Percentiles rank a stretch among this genome's conserved stretches.
phyloP scores from a whole-genome alignment of 441 rosid genomes.

The Pelargonium myrrhifolium region DNA sequence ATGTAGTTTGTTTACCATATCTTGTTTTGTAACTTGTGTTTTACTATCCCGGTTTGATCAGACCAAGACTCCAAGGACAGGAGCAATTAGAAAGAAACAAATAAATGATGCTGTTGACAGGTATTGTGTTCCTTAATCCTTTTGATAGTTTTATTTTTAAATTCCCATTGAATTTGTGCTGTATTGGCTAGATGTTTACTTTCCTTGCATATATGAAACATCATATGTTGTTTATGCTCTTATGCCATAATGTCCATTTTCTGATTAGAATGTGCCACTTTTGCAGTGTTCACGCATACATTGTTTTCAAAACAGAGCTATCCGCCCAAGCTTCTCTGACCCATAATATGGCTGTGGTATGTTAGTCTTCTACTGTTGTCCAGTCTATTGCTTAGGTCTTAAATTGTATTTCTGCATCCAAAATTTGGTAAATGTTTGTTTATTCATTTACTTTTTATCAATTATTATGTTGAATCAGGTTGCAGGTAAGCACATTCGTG shows the following conservation, averaged over 20 bases:
- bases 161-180: too few relatives aligned
- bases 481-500: conserved; percentile 85
- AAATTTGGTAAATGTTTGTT: background rate
- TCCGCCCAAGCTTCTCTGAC: conserved; percentile 75
- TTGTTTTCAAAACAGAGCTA: conserved; percentile 76
- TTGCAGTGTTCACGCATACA: conserved; percentile 82
- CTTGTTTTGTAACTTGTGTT: conserved; percentile 3
- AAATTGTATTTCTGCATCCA: background rate
- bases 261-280: conserved; percentile 11
- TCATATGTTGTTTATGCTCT: background rate
- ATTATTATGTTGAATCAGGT: conserved; percentile 33
- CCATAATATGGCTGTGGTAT: conserved; percentile 86
- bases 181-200: background rate
- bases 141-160: too few relatives aligned
- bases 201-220: background rate
- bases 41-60: conserved; percentile 24
- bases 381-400: background rate
- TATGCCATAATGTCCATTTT: background rate
- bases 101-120: conserved; percentile 72
- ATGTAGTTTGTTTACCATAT: background rate
- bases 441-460: background rate
- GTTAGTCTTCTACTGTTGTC: conserved; percentile 12
- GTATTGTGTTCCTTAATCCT: conserved; percentile 22
- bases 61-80: conserved; percentile 83
- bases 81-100: conserved; percentile 64